Evolutionary conservation across 768 basidiomycete species (phyloP).

Genomic region (Tulasnella sp.): DNA sequence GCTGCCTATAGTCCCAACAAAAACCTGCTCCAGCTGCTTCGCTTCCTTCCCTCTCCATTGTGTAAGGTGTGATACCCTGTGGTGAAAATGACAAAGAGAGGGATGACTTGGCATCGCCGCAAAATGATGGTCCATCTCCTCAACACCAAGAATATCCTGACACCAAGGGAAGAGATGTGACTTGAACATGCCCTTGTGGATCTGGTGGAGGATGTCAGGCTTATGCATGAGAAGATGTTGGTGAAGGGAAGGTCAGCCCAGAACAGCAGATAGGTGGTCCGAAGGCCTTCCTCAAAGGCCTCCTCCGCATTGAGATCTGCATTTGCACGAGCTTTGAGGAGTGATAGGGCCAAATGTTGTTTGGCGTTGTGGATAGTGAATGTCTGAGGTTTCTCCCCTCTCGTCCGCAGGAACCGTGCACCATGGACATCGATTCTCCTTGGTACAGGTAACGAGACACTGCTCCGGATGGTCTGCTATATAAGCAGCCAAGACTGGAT

Average conservation of each 20-base stretch:
- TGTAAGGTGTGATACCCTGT: constrained; percentile 9
- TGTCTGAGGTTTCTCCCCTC: no score
- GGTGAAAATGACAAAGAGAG: constrained; percentile 10
- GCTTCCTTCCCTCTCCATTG: constrained; percentile 17
- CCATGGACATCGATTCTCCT: constrained; percentile 15
- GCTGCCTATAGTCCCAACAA: constrained; percentile 32
- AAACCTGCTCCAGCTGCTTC: constrained; percentile 31
- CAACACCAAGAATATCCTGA: constrained; percentile 18
- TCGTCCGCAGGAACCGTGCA: constrained; percentile 13
- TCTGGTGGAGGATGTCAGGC: constrained; percentile 41
- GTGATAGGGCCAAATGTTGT: no score
- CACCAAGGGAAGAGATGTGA: no score
- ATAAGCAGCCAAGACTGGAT: constrained; percentile 36
- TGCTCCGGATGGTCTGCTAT: constrained; percentile 24
- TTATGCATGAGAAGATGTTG: constrained; percentile 37
- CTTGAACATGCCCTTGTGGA: constrained; percentile 44
- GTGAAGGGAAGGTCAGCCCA: constrained; percentile 37
- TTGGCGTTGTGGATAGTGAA: no score
- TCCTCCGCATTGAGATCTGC: no score
- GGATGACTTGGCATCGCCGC: constrained; percentile 22
- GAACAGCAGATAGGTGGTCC: no score
- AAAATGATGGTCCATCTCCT: constrained; percentile 24
- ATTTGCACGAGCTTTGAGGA: no score
- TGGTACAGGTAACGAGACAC: constrained; percentile 18
- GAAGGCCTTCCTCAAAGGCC: no score